These are phyloP conservation scores for Hypoxylon sp. DNA, from an alignment of 2,329 filamentous ascomycete genomes.

Conservation along the genomic window DNA sequence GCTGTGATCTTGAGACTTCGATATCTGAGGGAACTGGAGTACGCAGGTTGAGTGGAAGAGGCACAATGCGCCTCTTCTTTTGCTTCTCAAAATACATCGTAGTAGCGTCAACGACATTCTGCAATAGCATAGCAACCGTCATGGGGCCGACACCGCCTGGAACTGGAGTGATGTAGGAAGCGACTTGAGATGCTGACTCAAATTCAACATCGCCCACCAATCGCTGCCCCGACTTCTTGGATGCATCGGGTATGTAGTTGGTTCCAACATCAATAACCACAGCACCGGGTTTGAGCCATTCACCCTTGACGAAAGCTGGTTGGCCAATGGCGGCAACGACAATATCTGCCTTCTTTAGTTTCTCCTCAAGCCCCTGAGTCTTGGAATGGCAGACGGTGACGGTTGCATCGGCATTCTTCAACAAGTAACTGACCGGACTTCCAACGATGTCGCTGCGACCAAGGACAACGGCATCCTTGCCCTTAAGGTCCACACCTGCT, in stretches of 20 bases:
- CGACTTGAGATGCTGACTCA: constrained; percentile 85
- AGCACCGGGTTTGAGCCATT: constrained; percentile 95
- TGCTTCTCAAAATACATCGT: constrained; percentile 85
- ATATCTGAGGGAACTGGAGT: constrained; percentile 95
- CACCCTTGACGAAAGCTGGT: constrained; percentile 89
- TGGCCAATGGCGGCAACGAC: constrained; percentile 93
- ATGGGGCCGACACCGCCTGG: constrained; percentile 97
- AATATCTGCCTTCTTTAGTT: constrained; percentile 89
- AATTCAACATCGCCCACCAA: constrained; percentile 97
- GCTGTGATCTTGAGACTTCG: constrained; percentile 88
- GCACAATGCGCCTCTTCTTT: constrained; percentile 82
- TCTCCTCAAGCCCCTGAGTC: constrained; percentile 79
- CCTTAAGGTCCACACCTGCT: constrained; percentile 84
- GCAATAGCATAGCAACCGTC: constrained; percentile 98
- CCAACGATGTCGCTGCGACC: constrained; percentile 98
- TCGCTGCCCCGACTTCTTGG: constrained; percentile 92
- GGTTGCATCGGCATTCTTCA: constrained; percentile 96
- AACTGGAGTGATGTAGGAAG: constrained; percentile 94
- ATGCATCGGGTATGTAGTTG: constrained; percentile 91
- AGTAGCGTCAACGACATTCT: constrained; percentile 93
- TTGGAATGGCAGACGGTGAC: constrained; percentile 97
- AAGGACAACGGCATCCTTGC: constrained; percentile 95
- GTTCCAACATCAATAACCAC: constrained; percentile 98
- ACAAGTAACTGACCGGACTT: constrained; percentile 93
- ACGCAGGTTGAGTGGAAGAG: constrained; percentile 85